Evolutionary conservation across 495 filamentous ascomycete genomes (phyloP).

Genomic region (Penicillium flavigenum): DNA sequence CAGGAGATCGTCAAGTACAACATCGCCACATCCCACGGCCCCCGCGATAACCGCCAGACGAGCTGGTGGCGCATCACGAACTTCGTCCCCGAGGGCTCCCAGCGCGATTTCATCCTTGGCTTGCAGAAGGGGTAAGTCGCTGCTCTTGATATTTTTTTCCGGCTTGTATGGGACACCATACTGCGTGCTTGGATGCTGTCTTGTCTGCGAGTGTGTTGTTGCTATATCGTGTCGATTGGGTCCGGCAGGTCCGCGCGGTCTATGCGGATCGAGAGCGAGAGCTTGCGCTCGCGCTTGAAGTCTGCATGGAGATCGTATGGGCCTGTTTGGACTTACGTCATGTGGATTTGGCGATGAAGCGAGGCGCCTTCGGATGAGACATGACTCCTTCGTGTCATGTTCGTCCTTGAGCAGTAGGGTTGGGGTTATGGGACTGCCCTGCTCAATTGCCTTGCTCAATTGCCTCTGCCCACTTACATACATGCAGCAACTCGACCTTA

Average conservation of each 20-base stretch:
- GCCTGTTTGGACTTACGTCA: neutral
- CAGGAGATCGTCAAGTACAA: constrained; percentile 66
- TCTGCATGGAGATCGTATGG: neutral
- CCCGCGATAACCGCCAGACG: constrained; percentile 60
- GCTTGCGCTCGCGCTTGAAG: neutral
- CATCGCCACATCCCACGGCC: constrained; percentile 59
- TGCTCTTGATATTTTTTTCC: neutral
- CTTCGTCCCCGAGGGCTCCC: constrained; percentile 59
- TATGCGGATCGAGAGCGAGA: neutral
- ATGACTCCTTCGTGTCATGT: neutral
- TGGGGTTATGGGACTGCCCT: neutral
- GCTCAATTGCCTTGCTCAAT: neutral
- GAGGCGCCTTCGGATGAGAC: neutral
- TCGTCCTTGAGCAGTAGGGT: neutral
- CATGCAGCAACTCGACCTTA: neutral
- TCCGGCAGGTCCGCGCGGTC: neutral
- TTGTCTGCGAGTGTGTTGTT: neutral
- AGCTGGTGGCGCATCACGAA: constrained; percentile 74
- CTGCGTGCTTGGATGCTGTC: neutral
- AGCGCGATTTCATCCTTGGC: constrained; percentile 61
- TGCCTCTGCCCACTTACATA: neutral
- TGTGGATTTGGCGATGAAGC: neutral
- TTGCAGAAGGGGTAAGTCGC: constrained; percentile 76
- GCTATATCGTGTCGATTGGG: neutral
- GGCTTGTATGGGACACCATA: neutral